phyloP scores from a whole-genome alignment of 176 grass and related monocot species.

The Eragrostis curvula region DNA sequence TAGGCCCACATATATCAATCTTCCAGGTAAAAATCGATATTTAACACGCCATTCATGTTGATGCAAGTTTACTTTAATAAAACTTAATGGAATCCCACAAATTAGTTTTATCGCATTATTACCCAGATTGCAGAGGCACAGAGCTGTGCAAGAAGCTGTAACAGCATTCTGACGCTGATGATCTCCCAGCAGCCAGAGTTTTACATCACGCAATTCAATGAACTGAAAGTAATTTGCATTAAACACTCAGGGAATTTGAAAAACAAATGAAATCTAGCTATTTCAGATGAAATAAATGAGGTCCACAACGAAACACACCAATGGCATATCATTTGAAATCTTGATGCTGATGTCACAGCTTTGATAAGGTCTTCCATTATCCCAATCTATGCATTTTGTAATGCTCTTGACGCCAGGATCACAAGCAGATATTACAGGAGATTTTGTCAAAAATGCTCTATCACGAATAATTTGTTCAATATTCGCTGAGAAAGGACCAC shows the following conservation, averaged over 20 bases:
- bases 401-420: constrained; percentile 53
- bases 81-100: neutral
- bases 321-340: constrained; percentile 49
- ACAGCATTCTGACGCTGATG: constrained; percentile 85
- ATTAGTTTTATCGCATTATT: constrained; percentile 15
- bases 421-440: constrained; percentile 67
- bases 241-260: neutral
- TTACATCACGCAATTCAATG: constrained; percentile 56
- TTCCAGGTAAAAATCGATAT: neutral
- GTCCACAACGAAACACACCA: constrained; percentile 42
- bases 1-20: neutral
- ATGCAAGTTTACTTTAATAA: neutral
- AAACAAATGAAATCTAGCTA: neutral
- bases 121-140: constrained; percentile 74
- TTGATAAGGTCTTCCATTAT: constrained; percentile 64
- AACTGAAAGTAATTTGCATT: constrained; percentile 49
- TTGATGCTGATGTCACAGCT: constrained; percentile 67
- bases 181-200: constrained; percentile 73
- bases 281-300: constrained; percentile 28
- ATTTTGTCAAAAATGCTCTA: constrained; percentile 70
- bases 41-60: neutral
- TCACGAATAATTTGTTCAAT: constrained; percentile 74
- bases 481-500: constrained; percentile 58
- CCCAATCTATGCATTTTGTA: constrained; percentile 61
- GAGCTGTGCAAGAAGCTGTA: constrained; percentile 66